Conservation (phyloP, 768 basidiomycete genomes). For the Serendipita sp. region DNA sequence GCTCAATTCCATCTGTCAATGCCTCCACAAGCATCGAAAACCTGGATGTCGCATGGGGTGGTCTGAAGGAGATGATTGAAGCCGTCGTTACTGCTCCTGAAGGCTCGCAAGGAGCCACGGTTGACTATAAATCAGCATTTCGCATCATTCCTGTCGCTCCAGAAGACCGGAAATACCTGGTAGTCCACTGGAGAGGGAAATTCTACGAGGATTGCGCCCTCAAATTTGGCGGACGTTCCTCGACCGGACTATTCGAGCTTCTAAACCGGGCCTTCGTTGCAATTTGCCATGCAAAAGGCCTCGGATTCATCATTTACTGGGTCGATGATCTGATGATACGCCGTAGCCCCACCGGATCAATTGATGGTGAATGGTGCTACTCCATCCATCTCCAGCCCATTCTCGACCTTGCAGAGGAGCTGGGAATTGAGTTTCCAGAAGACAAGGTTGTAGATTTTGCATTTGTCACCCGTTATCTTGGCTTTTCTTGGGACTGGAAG, state of each 20-base stretch:
- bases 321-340: neutral
- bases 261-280: neutral
- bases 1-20: neutral
- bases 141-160: constrained; percentile 9
- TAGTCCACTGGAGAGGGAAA: neutral
- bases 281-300: neutral
- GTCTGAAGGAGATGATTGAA: neutral
- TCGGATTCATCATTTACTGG: neutral
- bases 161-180: neutral
- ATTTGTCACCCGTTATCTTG: neutral
- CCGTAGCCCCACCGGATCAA: neutral
- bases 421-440: neutral
- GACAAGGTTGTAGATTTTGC: neutral
- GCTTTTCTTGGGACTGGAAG: neutral
- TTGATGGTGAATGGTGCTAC: neutral
- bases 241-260: constrained; percentile 9
- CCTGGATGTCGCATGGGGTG: neutral
- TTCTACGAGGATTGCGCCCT: constrained; percentile 15
- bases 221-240: constrained; percentile 13
- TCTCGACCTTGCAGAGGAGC: neutral
- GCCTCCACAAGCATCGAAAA: neutral
- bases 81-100: constrained; percentile 14
- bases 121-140: constrained; percentile 11
- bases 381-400: neutral
- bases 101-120: constrained; percentile 15